These are phyloP conservation scores for Nymphaea colorata DNA, from an alignment of 164 flowering plant species.

Conservation along the genomic window DNA sequence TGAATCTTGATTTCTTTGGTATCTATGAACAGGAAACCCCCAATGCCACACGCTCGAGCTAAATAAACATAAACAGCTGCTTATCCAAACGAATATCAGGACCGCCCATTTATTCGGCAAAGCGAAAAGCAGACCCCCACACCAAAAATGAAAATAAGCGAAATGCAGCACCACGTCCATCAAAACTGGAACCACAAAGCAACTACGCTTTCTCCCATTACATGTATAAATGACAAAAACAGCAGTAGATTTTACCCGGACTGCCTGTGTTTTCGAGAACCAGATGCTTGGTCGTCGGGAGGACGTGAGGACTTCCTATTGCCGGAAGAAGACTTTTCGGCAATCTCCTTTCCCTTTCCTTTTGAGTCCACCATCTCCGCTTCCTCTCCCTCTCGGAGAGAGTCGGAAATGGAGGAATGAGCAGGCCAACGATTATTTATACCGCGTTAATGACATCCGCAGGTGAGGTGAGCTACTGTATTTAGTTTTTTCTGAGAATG, in stretches of 20 bases:
- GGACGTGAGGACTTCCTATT: slow-evolving; percentile 22
- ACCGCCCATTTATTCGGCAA: background rate
- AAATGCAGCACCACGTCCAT: slow-evolving; percentile 6
- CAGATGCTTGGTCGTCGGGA: slow-evolving; percentile 20
- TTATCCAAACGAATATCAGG: too few species aligned
- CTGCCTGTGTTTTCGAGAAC: slow-evolving; percentile 28
- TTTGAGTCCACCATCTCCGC: background rate
- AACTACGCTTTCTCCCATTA: background rate
- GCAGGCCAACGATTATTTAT: too few species aligned
- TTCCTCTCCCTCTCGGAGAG: too few species aligned
- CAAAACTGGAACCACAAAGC: background rate
- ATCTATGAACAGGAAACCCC: too few species aligned
- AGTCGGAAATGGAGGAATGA: too few species aligned
- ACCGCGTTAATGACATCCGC: too few species aligned
- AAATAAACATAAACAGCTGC: too few species aligned
- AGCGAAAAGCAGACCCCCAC: background rate
- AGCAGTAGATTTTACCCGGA: slow-evolving; percentile 16
- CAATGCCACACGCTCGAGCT: too few species aligned
- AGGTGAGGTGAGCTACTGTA: too few species aligned
- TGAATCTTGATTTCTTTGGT: background rate
- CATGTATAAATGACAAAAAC: background rate
- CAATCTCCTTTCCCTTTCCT: slow-evolving; percentile 29
- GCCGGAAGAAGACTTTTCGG: slow-evolving; percentile 11
- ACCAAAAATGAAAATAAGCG: background rate
- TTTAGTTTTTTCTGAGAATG: too few species aligned